Evolutionary conservation across 1,139 yeast species (phyloP).

Genomic region (Candida sp.): DNA sequence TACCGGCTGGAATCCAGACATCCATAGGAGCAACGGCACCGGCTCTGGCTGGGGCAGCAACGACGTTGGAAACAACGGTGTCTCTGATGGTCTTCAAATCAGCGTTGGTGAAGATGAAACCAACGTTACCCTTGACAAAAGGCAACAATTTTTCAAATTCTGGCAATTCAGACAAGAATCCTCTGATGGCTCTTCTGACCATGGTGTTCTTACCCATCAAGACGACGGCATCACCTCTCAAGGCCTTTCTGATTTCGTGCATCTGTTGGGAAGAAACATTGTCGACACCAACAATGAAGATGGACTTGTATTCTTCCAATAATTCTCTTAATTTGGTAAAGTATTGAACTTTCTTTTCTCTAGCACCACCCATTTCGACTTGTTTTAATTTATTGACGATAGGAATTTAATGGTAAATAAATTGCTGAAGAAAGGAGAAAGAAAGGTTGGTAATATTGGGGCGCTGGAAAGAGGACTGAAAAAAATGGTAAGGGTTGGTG

Average conservation of each 20-base stretch:
- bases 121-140: constrained; percentile 96
- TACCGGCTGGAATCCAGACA: constrained; percentile 98
- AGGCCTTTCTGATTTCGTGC: constrained; percentile 99
- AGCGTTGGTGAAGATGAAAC: constrained; percentile 98
- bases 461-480: constrained; percentile 1
- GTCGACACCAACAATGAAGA: constrained; percentile 99
- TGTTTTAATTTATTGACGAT: constrained; percentile 58
- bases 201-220: constrained; percentile 99
- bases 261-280: constrained; percentile 99
- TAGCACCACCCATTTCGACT: constrained; percentile 99
- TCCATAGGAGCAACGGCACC: constrained; percentile 99
- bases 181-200: constrained; percentile 99
- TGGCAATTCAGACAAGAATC: constrained; percentile 92
- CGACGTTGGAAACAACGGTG: constrained; percentile 85
- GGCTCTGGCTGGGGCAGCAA: constrained; percentile 99
- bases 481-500: neutral
- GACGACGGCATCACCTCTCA: constrained; percentile 94
- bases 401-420: constrained; percentile 88
- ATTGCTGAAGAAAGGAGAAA: constrained; percentile 10
- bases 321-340: constrained; percentile 94
- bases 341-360: constrained; percentile 97
- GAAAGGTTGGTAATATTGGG: neutral
- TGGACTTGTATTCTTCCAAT: constrained; percentile 96
- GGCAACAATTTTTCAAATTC: constrained; percentile 97
- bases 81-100: constrained; percentile 95